Conservation (phyloP, 768 basidiomycete species). For the Mycena floridula region DNA sequence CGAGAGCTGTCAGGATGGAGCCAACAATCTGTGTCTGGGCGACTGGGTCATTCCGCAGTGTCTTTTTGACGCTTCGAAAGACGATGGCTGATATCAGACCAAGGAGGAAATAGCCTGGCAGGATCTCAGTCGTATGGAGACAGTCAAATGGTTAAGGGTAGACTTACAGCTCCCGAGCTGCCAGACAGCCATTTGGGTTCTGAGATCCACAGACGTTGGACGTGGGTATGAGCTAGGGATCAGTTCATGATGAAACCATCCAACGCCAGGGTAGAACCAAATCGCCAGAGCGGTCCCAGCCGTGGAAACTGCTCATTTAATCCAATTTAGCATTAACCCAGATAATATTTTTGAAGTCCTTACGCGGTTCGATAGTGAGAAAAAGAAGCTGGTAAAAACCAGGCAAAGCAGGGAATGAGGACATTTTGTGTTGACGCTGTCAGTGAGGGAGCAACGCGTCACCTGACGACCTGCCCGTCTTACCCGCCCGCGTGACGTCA, state of each 20-base stretch:
- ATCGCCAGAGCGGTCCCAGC: constrained; percentile 42
- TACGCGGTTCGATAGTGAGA: constrained; percentile 54
- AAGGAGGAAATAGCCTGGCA: constrained; percentile 53
- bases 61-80: constrained; percentile 60
- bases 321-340: not conserved
- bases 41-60: constrained; percentile 46
- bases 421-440: constrained; percentile 8
- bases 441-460: no score
- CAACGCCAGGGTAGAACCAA: constrained; percentile 45
- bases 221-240: constrained; percentile 33
- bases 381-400: constrained; percentile 53
- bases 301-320: constrained; percentile 41
- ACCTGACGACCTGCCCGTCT: no score
- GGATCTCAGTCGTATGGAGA: not conserved
- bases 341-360: not conserved
- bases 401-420: constrained; percentile 43
- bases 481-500: no score
- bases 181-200: constrained; percentile 50
- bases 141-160: not conserved
- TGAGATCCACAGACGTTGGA: constrained; percentile 28
- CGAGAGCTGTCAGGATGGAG: constrained; percentile 54
- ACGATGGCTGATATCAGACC: constrained; percentile 61
- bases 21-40: constrained; percentile 69
- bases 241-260: constrained; percentile 56
- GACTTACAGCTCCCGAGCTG: constrained; percentile 54